phyloP scores from a whole-genome alignment of 2,329 filamentous ascomycete species.

The Xylariaceae sp. region DNA sequence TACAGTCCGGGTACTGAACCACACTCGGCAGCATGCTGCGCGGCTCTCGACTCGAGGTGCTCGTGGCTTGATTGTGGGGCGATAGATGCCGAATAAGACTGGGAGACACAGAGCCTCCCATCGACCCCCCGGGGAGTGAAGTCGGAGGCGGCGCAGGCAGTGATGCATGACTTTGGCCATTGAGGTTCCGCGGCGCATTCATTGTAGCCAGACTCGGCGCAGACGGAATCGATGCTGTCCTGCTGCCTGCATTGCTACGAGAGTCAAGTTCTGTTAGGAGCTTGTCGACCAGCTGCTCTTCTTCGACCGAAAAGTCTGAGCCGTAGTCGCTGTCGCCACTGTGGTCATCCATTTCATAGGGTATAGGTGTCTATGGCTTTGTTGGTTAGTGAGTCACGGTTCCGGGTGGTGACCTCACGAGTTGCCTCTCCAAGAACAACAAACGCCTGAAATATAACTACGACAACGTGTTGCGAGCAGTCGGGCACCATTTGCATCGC shows the following conservation, averaged over 20 bases:
- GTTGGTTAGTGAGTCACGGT: constrained; percentile 1
- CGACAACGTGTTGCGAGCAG: too few species aligned
- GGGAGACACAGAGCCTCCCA: not conserved
- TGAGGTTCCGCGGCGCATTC: not conserved
- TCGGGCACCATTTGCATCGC: too few species aligned
- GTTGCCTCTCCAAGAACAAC: not conserved
- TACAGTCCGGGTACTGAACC: constrained; percentile 50
- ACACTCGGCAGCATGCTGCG: constrained; percentile 20
- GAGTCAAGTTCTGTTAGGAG: constrained; percentile 23
- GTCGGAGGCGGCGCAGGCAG: not conserved
- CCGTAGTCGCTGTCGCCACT: constrained; percentile 30
- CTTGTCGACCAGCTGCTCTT: constrained; percentile 28
- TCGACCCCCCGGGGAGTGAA: not conserved
- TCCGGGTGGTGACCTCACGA: not conserved
- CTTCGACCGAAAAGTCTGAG: constrained; percentile 31
- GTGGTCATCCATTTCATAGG: not conserved
- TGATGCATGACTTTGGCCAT: not conserved
- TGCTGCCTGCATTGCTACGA: not conserved
- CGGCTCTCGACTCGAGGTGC: not conserved
- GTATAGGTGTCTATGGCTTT: too few species aligned
- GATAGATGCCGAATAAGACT: not conserved
- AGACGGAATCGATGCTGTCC: not conserved
- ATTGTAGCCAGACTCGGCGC: not conserved
- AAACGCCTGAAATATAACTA: not conserved
- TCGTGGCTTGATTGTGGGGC: not conserved